A percentile compares a stretch with the other conserved stretches of the same genome.
phyloP scores from a whole-genome alignment of 768 basidiomycete genomes.

The Phaffia australis region DNA sequence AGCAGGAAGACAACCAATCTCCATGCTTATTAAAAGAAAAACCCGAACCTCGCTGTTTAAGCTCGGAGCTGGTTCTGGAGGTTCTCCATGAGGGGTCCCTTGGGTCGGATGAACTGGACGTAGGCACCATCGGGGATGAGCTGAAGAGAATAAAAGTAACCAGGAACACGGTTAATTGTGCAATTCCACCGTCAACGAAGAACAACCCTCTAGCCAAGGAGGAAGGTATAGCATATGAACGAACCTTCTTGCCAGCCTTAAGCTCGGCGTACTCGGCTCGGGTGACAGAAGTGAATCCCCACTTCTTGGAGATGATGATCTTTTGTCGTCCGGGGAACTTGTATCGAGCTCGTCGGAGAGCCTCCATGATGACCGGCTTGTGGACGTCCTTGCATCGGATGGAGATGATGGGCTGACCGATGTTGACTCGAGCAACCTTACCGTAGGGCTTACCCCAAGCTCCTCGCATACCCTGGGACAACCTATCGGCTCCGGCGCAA shows the following conservation, averaged over 20 bases:
- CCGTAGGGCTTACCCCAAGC: constrained; percentile 96
- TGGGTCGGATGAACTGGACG: constrained; percentile 42
- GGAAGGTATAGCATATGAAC: constrained; percentile 39
- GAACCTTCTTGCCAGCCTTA: constrained; percentile 77
- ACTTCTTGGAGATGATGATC: constrained; percentile 71
- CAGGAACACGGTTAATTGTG: no score
- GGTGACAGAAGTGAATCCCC: constrained; percentile 94
- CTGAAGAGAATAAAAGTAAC: background rate
- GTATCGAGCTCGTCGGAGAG: constrained; percentile 92
- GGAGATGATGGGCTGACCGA: constrained; percentile 85
- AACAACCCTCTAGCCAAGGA: background rate
- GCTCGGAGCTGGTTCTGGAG: constrained; percentile 24
- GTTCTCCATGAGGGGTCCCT: constrained; percentile 21
- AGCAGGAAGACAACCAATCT: no score
- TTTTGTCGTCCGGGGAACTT: constrained; percentile 99
- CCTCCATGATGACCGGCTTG: constrained; percentile 83
- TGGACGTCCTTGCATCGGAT: constrained; percentile 86
- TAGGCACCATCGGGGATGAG: constrained; percentile 75
- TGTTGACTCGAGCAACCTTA: constrained; percentile 75
- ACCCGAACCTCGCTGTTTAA: constrained; percentile 9
- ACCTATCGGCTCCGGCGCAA: constrained; percentile 93
- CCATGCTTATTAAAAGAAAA: background rate
- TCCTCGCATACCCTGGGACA: constrained; percentile 75
- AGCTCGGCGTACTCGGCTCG: constrained; percentile 77
- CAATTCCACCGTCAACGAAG: no score